A percentile compares a stretch with the other conserved stretches of the same genome.
Conservation (phyloP, 148 eudicot species). For the Rhododendron griersonianum region DNA sequence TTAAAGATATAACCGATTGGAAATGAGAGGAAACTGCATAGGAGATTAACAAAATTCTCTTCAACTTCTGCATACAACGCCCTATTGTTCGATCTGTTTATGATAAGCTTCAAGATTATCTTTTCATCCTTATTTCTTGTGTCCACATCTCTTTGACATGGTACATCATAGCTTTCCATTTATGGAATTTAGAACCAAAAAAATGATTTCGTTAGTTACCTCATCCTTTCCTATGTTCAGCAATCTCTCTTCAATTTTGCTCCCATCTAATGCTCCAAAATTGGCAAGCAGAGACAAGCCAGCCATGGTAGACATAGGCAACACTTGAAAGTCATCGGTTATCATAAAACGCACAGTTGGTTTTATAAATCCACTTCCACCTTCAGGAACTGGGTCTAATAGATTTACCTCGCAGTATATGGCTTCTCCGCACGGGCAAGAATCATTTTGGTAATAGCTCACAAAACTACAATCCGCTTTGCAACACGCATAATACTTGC, state of each 20-base stretch:
- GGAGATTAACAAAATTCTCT: slow-evolving; percentile 10
- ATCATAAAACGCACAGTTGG: slow-evolving; percentile 7
- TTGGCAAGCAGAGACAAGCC: slow-evolving; percentile 2
- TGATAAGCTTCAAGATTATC: slow-evolving; percentile 11
- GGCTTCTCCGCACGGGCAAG: neutral
- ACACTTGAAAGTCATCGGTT: slow-evolving; percentile 2
- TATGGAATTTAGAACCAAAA: neutral
- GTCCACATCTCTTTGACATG: neutral
- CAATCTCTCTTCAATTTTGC: neutral
- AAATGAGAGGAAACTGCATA: slow-evolving; percentile 12
- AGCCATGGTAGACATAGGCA: slow-evolving; percentile 1
- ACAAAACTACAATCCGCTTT: neutral
- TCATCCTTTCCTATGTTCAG: slow-evolving; percentile 9
- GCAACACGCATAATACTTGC: neutral
- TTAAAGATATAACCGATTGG: slow-evolving; percentile 13
- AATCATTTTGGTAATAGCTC: neutral
- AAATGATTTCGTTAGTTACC: neutral
- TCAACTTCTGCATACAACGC: slow-evolving; percentile 11
- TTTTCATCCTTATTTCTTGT: too few relatives aligned
- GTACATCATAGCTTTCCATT: neutral
- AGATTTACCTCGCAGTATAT: neutral
- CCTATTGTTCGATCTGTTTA: neutral
- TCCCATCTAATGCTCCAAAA: neutral
- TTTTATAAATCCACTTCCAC: slow-evolving; percentile 3
- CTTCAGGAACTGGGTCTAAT: neutral